Percentiles rank a stretch among this genome's conserved stretches.
phyloP scores from a whole-genome alignment of 805 yeast genomes.

The Saccharomycopsis fermentans region DNA sequence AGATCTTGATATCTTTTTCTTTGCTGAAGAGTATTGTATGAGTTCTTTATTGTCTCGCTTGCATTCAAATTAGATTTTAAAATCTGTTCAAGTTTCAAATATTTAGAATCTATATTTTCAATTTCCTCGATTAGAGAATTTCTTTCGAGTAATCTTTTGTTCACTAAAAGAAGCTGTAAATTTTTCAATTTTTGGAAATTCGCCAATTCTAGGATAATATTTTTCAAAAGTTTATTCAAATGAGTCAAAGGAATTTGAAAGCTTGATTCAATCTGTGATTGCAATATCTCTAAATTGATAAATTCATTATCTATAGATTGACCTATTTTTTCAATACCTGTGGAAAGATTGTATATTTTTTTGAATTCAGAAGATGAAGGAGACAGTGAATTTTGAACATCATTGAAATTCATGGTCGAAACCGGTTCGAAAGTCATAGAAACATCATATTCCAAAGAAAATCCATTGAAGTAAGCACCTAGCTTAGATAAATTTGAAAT shows the following conservation, averaged over 20 bases:
- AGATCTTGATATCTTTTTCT: constrained; percentile 24
- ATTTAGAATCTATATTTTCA: constrained; percentile 27
- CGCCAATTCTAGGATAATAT: constrained; percentile 33
- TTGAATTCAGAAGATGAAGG: constrained; percentile 23
- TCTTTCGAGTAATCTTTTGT: constrained; percentile 30
- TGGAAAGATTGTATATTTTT: constrained; percentile 42
- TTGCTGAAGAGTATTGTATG: constrained; percentile 17
- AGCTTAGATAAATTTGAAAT: constrained; percentile 61
- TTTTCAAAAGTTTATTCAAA: constrained; percentile 26
- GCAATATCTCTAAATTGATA: constrained; percentile 37
- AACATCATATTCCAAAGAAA: constrained; percentile 38
- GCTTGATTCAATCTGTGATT: constrained; percentile 26
- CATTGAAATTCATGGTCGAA: background rate
- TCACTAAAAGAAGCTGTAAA: constrained; percentile 36
- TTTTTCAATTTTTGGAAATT: constrained; percentile 52
- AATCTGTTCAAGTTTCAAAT: constrained; percentile 25
- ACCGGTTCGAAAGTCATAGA: constrained; percentile 18
- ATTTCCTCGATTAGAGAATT: constrained; percentile 25
- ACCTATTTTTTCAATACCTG: constrained; percentile 71
- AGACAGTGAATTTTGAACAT: background rate
- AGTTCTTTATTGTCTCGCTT: constrained; percentile 28
- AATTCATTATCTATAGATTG: constrained; percentile 71
- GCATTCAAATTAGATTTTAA: constrained; percentile 28
- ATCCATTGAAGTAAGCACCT: constrained; percentile 61
- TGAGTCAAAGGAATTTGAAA: constrained; percentile 32